These are phyloP conservation scores for Zygosaccharomyces sapae DNA, from an alignment of 1,139 yeast species.

Conservation along the genomic window DNA sequence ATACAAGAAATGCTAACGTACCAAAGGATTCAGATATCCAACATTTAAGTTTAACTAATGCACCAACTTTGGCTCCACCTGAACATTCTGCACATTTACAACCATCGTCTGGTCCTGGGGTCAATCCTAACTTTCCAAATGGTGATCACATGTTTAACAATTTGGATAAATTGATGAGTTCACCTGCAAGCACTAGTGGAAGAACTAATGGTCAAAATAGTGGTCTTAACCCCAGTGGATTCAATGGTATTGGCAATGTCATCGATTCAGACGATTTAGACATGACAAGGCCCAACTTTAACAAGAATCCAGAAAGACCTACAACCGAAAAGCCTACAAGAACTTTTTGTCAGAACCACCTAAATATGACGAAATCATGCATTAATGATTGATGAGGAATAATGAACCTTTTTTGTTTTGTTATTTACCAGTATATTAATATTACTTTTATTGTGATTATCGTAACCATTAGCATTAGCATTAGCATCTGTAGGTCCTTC, in stretches of 20 bases:
- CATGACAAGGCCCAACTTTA: constrained; percentile 4
- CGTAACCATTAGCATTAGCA: background rate
- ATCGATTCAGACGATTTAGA: background rate
- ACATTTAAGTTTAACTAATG: constrained; percentile 23
- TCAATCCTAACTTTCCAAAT: constrained; percentile 10
- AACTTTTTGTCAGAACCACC: constrained; percentile 20
- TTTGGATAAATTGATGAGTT: constrained; percentile 18
- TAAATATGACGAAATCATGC: constrained; percentile 23
- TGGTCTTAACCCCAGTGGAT: no score
- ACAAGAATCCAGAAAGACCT: background rate
- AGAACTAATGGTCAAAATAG: background rate
- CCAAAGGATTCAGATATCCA: constrained; percentile 31
- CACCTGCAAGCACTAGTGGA: constrained; percentile 5
- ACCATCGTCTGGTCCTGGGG: constrained; percentile 2
- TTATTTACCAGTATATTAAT: background rate
- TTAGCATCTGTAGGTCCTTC: no score
- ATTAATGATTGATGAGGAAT: constrained; percentile 18
- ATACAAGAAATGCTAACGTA: constrained; percentile 19
- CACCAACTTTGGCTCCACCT: background rate
- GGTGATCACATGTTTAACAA: constrained; percentile 16
- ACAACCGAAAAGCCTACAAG: background rate
- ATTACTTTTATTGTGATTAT: background rate
- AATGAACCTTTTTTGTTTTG: background rate
- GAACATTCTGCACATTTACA: background rate
- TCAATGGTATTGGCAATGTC: background rate